Base-by-base conservation (phyloP, 139 green algal genomes). In the Micractinium sp. region DNA sequence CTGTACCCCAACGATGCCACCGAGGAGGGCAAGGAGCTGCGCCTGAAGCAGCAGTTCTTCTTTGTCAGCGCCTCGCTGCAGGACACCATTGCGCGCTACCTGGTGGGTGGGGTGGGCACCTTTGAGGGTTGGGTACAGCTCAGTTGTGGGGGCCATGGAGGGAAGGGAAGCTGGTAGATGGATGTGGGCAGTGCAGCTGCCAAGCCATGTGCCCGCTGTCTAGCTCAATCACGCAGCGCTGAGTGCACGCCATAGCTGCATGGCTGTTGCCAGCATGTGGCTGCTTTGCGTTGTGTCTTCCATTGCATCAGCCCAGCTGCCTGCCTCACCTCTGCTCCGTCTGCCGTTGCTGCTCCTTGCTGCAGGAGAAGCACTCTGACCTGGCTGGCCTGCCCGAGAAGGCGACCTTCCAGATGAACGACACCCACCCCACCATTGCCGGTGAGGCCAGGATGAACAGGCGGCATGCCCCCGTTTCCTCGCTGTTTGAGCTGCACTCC, bases 21-120 rank as follows among this genome's bases (percentile, higher is more conserved):
- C 12, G 92, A 95, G 75, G 96, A 99, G 90, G 98, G 98, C 91
- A 99, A 99, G 94, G 96, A 98, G 94, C 95, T 99, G 91, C 96
- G 98, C 84, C 94, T 99, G 41, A 99, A 99, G 96, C 98, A 99
- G 96, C 98, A 99, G 94, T 98, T 98, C 95, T 99, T 99, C 94
- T 98, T 99, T 85, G 96, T 99, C 27, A 97, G 94, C 36, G 98
- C 98, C 19, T 98, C 97, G 25, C 92, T 99, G 69, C 97, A 99
- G 95, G 96, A 98, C 87, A 77, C 92, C 63, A 81, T 94, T 31
- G 91, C 91, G 13, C 87, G 91, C 73, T 90, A 89, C 87, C 73
- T 92, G 91, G 87, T 86, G 79, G 0, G 67, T n/a, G 77, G 16
- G 63, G 35, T 3, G 41, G n/a, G n/a, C n/a, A n/a, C n/a, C n/a